Evolutionary conservation across 441 rosid species (phyloP), one percentile per base, ranked within the genome.

Genomic region (Gossypium schwendimanii): DNA sequence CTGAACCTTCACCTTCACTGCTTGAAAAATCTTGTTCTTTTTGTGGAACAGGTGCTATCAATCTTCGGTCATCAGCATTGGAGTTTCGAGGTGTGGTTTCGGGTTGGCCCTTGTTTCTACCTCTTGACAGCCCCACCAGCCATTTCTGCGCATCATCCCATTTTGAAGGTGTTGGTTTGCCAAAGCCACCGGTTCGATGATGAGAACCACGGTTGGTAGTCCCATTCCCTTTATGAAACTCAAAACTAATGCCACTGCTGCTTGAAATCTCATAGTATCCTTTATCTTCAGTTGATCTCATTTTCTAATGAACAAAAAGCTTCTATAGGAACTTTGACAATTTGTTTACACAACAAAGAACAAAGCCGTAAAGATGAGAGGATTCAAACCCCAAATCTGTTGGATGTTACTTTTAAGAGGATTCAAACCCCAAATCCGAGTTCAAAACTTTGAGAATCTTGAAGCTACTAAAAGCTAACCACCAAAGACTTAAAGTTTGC

Each of bases 141-240:
- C 99, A 94, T 83, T 94, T 94, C 69, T 94, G 96, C 17, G 98
- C 98, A 74, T 94, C 99, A 65, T 94, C 98, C 98, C 98, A 92
- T 81, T 94, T 94, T 0, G 99, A 94, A 20, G 98, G 98, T 6
- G 98, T 84, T 0, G 94, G 96, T 69, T 91, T 94, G 10, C 97
- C 95, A 62, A 94, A 79, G 14, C 92, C 87, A 14, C 92, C 86
- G 9, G 88, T 84, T 60, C 93, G 79, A 72, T 87, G 92, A 63
- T 89, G 91, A 73, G 86, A 80, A 41, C 79, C 80, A 41, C 88
- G 86, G 18, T 44, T 64, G 36, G 75, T 88, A 26, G 82, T 79
- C 4, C 86, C 79, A 80, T 84, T 88, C 28, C 87, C 84, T 79
- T 86, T 87, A 44, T 86, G 97, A 82, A 89, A 92, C 90, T 92